phyloP scores from a whole-genome alignment of 495 filamentous ascomycete species.

The Xylaria bambusicola region DNA sequence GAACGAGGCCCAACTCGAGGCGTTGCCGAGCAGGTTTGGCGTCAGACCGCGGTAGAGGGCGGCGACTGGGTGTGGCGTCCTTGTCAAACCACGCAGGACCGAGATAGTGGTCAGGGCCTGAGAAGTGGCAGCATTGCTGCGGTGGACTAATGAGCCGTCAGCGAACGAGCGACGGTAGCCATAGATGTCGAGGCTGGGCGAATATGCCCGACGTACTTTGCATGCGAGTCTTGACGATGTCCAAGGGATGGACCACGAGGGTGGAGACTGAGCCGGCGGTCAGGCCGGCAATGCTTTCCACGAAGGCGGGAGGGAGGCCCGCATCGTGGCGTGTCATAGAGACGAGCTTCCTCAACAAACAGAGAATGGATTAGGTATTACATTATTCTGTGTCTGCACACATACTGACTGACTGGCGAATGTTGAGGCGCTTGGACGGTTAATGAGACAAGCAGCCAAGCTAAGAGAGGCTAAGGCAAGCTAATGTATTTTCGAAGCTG shows the following conservation, averaged over 20 bases:
- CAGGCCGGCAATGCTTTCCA: slow-evolving; percentile 90
- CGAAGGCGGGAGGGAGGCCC: slow-evolving; percentile 69
- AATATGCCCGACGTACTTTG: slow-evolving; percentile 59
- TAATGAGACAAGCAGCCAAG: not conserved
- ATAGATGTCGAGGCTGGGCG: not conserved
- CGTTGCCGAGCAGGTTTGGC: slow-evolving; percentile 90
- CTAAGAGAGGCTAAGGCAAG: too few species aligned
- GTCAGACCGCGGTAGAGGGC: slow-evolving; percentile 86
- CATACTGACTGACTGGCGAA: too few species aligned
- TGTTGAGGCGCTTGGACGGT: too few species aligned
- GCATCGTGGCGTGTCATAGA: slow-evolving; percentile 49
- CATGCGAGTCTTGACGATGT: slow-evolving; percentile 93
- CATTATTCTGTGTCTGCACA: slow-evolving; percentile 7
- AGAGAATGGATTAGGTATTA: not conserved
- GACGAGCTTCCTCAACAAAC: not conserved
- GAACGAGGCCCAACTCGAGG: slow-evolving; percentile 87
- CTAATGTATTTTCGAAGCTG: too few species aligned
- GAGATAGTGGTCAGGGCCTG: slow-evolving; percentile 42
- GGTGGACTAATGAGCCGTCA: slow-evolving; percentile 36
- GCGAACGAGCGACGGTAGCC: not conserved
- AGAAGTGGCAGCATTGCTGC: slow-evolving; percentile 31
- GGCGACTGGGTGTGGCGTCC: slow-evolving; percentile 49
- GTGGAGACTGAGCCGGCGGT: slow-evolving; percentile 84
- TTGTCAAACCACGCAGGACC: slow-evolving; percentile 45
- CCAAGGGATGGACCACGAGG: slow-evolving; percentile 80